Evolutionary conservation across 1,284 basidiomycete species (phyloP), one percentile per base, ranked within the genome.

Genomic region (Cutaneotrichosporon mucoides): DNA sequence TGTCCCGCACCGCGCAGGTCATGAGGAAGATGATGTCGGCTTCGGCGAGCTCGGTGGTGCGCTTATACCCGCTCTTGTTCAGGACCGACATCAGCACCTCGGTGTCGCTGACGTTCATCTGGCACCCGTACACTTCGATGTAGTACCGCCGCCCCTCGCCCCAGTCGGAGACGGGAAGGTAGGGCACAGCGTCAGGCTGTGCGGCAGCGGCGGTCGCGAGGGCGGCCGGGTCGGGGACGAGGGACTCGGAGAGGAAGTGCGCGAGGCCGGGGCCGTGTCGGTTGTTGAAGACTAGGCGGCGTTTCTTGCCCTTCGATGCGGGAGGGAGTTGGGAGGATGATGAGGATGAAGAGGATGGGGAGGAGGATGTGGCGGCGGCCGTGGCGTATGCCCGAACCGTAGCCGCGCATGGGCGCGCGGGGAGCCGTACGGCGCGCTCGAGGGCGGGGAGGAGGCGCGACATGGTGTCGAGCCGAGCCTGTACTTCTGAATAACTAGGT

Each of bases 41-140:
- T 24, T 54, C 44, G 34, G 34, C 53, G 6, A 54, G 53, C 43
- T 45, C 43, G n/a, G 35, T 54, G 4, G 53, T 46, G 15, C 43
- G 53, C 15, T 3, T 12, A 42, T 54, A 54, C 44, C 53, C 53
- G 53, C 53, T 54, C 53, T 54, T 45, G 53, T 54, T 54, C 5
- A 54, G 53, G 15, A 54, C 53, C 5, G 53, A 45, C 53, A 54
- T 54, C 43, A 54, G 53, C 13, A 54, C 44, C 53, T 54, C 53
- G 4, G 53, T 54, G 53, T 54, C 53, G 53, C 35, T 54, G 24
- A 54, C 53, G 44, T 54, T 54, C 53, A 54, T 54, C 53, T 54
- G 53, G 53, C 53, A 54, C 43, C 53, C 53, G 43, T 54, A 54
- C 35, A 54, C 53, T 42, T 54, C 53, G 43, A 54, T 54, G 53